Conservation (phyloP, 495 filamentous ascomycete species). For the Penicillium goetzii region DNA sequence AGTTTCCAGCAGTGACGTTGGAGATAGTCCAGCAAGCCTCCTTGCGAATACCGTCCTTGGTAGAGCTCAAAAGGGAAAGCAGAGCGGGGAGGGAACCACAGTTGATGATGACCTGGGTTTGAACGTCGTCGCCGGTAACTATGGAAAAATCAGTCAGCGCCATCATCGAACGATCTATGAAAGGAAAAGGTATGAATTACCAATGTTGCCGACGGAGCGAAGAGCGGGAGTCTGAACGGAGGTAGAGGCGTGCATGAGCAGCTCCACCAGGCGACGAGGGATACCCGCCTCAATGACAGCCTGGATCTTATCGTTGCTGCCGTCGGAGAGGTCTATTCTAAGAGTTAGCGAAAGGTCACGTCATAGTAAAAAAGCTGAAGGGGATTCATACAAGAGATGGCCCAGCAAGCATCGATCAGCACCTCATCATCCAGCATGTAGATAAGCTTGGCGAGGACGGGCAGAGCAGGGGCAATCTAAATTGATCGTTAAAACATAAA, state of each 20-base stretch:
- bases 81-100: conserved; percentile 91
- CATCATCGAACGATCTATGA: neutral
- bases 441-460: conserved; percentile 93
- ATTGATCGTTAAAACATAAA: conserved; percentile 25
- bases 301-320: conserved; percentile 99
- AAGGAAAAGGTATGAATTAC: neutral
- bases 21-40: conserved; percentile 99
- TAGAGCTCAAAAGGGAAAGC: conserved; percentile 88
- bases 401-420: conserved; percentile 99
- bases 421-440: conserved; percentile 99
- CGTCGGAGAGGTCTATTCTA: conserved; percentile 78
- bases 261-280: conserved; percentile 93
- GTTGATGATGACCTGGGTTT: conserved; percentile 99
- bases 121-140: conserved; percentile 97
- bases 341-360: neutral
- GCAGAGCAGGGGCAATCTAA: conserved; percentile 94
- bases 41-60: conserved; percentile 98
- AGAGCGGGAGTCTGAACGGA: conserved; percentile 98
- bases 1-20: conserved; percentile 98
- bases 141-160: neutral
- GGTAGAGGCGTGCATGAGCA: conserved; percentile 98
- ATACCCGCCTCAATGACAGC: conserved; percentile 98
- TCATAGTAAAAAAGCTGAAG: neutral
- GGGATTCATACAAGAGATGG: conserved; percentile 71
- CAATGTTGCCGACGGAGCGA: conserved; percentile 94